These are phyloP conservation scores for Misopates orontium DNA, from an alignment of 257 asterid species.

Conservation along the genomic window DNA sequence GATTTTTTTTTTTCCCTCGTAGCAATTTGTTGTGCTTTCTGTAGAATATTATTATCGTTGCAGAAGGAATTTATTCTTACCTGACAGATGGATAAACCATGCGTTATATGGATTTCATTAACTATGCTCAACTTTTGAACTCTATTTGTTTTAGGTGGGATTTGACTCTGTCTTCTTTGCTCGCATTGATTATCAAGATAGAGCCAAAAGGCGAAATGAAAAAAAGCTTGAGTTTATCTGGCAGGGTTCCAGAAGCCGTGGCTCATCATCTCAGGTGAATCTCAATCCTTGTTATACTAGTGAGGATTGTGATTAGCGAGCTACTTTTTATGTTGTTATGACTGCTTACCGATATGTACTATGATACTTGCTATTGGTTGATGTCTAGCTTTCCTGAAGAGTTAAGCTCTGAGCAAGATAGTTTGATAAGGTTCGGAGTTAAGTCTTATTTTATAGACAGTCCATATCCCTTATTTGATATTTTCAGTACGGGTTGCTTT, in stretches of 20 bases:
- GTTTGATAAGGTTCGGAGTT: too few relatives aligned
- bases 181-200: slow-evolving; percentile 57
- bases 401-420: too few relatives aligned
- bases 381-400: too few relatives aligned
- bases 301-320: too few relatives aligned
- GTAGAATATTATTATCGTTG: not conserved
- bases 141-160: slow-evolving; percentile 30
- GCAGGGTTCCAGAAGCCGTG: slow-evolving; percentile 42
- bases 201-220: slow-evolving; percentile 34
- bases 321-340: too few relatives aligned
- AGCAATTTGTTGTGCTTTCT: not conserved
- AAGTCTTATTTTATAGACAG: too few relatives aligned
- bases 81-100: not conserved
- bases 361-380: too few relatives aligned
- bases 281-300: not conserved
- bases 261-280: slow-evolving; percentile 44
- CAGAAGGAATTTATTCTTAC: slow-evolving; percentile 8
- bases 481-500: too few relatives aligned
- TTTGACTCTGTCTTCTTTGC: slow-evolving; percentile 50
- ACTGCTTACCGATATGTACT: too few relatives aligned
- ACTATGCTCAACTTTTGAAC: not conserved
- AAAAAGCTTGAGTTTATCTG: slow-evolving; percentile 42
- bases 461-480: too few relatives aligned
- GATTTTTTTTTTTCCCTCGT: too few relatives aligned
- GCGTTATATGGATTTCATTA: not conserved